Conservation (phyloP, 2,329 filamentous ascomycete species). For the Diaporthe citri region DNA sequence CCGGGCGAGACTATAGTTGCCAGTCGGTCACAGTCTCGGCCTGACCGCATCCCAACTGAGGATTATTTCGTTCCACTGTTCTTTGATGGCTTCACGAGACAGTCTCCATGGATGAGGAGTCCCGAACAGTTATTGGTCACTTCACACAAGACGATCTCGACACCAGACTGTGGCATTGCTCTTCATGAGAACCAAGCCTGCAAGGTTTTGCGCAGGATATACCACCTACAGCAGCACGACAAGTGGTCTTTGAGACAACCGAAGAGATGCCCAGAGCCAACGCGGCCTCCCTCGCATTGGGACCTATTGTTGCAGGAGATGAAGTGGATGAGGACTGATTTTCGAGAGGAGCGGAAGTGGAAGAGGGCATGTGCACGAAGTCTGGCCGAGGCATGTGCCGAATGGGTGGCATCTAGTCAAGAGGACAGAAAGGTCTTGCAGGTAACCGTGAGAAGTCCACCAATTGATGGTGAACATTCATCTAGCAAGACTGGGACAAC, state of each 20-base stretch:
- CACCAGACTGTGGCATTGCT: conserved; percentile 84
- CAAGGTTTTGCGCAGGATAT: conserved; percentile 86
- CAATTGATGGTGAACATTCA: conserved; percentile 42
- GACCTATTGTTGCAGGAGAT: conserved; percentile 91
- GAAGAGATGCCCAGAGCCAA: conserved; percentile 85
- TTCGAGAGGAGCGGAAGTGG: conserved; percentile 94
- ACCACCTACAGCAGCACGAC: conserved; percentile 89
- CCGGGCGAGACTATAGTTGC: conserved; percentile 61
- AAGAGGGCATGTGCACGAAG: conserved; percentile 85
- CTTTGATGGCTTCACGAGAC: conserved; percentile 68
- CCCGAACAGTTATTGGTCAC: conserved; percentile 81
- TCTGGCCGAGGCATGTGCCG: conserved; percentile 84
- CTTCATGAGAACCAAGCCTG: conserved; percentile 90
- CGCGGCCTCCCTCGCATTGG: conserved; percentile 81
- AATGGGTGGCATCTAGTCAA: conserved; percentile 77
- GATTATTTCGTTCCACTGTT: conserved; percentile 76
- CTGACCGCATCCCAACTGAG: conserved; percentile 57
- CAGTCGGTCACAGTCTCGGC: conserved; percentile 54
- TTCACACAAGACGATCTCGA: conserved; percentile 91
- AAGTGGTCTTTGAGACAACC: conserved; percentile 94
- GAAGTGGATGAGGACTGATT: conserved; percentile 99
- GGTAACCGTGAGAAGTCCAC: conserved; percentile 68
- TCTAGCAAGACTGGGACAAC: conserved; percentile 1
- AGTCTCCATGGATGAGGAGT: conserved; percentile 71
- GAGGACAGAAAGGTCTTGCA: conserved; percentile 78